Conservation (phyloP, 2,329 filamentous ascomycete species). For the Arachnopeziza araneosa region DNA sequence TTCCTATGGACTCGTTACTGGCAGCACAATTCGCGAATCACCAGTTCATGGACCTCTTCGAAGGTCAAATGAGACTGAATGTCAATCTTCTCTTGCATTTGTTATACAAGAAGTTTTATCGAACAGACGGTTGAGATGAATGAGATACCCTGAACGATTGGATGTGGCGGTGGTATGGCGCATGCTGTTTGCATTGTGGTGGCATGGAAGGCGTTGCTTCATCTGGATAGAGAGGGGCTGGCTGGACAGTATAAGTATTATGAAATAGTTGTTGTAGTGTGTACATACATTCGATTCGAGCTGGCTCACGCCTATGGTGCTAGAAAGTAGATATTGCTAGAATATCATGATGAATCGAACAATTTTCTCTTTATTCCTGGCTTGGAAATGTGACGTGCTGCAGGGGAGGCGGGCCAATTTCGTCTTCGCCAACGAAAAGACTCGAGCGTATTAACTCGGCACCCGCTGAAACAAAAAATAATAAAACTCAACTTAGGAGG, state of each 20-base stretch:
- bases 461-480: too few species aligned
- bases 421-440: too few species aligned
- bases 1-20: slow-evolving; percentile 87
- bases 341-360: neutral
- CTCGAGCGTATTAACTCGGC: too few species aligned
- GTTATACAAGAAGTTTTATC: slow-evolving; percentile 98
- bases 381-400: too few species aligned
- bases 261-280: neutral
- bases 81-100: slow-evolving; percentile 95
- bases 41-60: slow-evolving; percentile 93
- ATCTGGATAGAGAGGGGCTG: neutral
- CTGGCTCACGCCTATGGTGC: neutral
- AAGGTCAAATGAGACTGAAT: slow-evolving; percentile 78
- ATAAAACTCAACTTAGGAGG: too few species aligned
- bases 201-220: neutral
- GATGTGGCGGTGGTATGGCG: neutral
- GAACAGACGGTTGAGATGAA: slow-evolving; percentile 43
- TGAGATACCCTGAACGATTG: neutral
- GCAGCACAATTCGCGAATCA: slow-evolving; percentile 97
- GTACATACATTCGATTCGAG: neutral
- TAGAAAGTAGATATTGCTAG: neutral
- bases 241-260: neutral
- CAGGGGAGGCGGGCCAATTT: too few species aligned
- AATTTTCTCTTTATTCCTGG: neutral
- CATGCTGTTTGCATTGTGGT: neutral